Conservation (phyloP, 148 eudicot genomes). For the Pharnaceum exiguum region DNA sequence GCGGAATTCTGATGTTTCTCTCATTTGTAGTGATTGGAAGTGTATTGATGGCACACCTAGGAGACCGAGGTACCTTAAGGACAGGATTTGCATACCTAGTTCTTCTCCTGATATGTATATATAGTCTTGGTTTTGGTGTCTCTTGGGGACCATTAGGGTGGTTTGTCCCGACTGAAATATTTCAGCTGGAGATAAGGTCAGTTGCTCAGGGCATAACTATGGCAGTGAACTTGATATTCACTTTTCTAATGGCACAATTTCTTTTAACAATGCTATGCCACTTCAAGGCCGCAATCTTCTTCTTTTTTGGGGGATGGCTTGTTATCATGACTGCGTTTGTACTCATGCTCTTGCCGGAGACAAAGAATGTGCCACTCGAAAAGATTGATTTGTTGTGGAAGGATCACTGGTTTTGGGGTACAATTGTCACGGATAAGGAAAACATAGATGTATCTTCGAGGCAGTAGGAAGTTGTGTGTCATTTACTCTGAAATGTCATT, state of each 20-base stretch:
- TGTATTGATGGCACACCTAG: slow-evolving; percentile 7
- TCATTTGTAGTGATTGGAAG: slow-evolving; percentile 16
- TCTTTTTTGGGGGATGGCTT: slow-evolving; percentile 31
- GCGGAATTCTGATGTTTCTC: slow-evolving; percentile 51
- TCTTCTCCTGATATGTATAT: slow-evolving; percentile 19
- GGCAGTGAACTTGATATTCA: slow-evolving; percentile 34
- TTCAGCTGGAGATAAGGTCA: slow-evolving; percentile 33
- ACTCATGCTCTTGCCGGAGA: slow-evolving; percentile 32
- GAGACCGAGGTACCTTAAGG: slow-evolving; percentile 10
- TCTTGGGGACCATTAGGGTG: slow-evolving; percentile 41
- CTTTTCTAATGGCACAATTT: slow-evolving; percentile 30
- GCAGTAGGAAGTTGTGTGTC: no score
- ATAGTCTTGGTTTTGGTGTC: slow-evolving; percentile 31
- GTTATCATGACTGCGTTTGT: slow-evolving; percentile 23
- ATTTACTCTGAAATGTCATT: no score
- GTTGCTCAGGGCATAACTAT: slow-evolving; percentile 29
- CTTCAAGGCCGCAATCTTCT: slow-evolving; percentile 34
- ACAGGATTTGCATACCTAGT: slow-evolving; percentile 9
- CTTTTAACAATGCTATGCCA: slow-evolving; percentile 31
- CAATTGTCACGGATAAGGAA: slow-evolving; percentile 22
- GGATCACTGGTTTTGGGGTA: slow-evolving; percentile 34
- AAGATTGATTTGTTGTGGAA: slow-evolving; percentile 32
- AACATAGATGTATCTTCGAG: no score
- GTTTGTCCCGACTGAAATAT: slow-evolving; percentile 40
- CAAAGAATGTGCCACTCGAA: slow-evolving; percentile 30